A percentile compares a stretch with the other conserved stretches of the same genome.
phyloP scores from a whole-genome alignment of 352 stramenopile species.

The Phytophthora brassicae region DNA sequence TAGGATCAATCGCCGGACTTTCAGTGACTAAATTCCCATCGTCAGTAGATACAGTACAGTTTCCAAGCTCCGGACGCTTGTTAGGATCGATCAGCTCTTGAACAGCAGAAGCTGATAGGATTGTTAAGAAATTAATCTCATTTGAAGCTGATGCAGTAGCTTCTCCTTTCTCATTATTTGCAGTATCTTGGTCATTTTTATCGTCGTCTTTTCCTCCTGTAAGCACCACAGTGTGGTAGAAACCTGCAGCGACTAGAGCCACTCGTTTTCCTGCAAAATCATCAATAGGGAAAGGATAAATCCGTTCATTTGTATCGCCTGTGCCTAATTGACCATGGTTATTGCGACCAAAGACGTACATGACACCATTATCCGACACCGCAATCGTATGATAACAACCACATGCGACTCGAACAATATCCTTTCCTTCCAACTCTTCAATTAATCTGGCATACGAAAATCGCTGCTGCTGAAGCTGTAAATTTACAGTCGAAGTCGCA shows the following conservation, averaged over 20 bases:
- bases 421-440: slow-evolving; percentile 80
- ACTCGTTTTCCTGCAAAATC: slow-evolving; percentile 90
- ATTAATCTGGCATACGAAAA: slow-evolving; percentile 60
- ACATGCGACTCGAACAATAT: slow-evolving; percentile 83
- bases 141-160: neutral
- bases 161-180: slow-evolving; percentile 13
- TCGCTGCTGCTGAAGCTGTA: slow-evolving; percentile 73
- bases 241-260: slow-evolving; percentile 87
- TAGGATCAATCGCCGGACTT: slow-evolving; percentile 32
- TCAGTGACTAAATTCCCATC: neutral
- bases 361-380: slow-evolving; percentile 85
- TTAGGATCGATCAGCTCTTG: slow-evolving; percentile 23
- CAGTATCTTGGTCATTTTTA: slow-evolving; percentile 29
- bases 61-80: neutral
- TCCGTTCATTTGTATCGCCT: slow-evolving; percentile 85
- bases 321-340: slow-evolving; percentile 94
- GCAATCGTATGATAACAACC: slow-evolving; percentile 92
- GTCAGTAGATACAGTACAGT: neutral
- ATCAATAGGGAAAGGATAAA: slow-evolving; percentile 87
- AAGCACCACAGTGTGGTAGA: slow-evolving; percentile 93
- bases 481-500: slow-evolving; percentile 39
- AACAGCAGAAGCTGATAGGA: slow-evolving; percentile 16
- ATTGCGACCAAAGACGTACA: slow-evolving; percentile 94
- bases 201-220: slow-evolving; percentile 77
- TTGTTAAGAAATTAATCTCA: slow-evolving; percentile 13